Conservation (phyloP, 495 filamentous ascomycete genomes). For the Trichoderma gamsii region DNA sequence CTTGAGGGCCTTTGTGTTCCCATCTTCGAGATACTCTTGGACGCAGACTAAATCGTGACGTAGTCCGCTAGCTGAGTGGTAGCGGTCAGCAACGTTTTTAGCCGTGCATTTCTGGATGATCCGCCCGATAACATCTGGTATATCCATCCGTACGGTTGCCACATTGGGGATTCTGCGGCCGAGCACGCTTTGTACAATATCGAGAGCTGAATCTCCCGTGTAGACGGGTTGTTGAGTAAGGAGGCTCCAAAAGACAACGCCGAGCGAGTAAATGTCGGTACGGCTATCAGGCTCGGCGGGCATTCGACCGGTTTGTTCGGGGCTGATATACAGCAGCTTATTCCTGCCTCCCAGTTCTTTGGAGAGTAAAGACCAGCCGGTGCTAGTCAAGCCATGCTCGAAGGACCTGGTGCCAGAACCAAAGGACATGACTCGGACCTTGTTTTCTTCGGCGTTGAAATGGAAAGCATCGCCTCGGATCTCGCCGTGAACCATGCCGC, state of each 20-base stretch:
- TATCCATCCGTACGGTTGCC: conserved; percentile 65
- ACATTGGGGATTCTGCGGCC: conserved; percentile 67
- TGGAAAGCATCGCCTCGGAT: conserved; percentile 84
- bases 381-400: conserved; percentile 77
- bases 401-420: conserved; percentile 79
- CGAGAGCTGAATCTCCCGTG: conserved; percentile 68
- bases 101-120: conserved; percentile 88
- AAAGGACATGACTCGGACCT: conserved; percentile 74
- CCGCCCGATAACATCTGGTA: conserved; percentile 70
- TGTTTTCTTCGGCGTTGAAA: conserved; percentile 58
- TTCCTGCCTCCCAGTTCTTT: conserved; percentile 74
- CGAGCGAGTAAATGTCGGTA: conserved; percentile 85
- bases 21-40: conserved; percentile 63
- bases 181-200: conserved; percentile 82
- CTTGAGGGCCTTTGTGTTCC: conserved; percentile 61
- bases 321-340: conserved; percentile 81
- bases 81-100: conserved; percentile 75
- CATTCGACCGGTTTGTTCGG: conserved; percentile 87
- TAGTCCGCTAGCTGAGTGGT: conserved; percentile 75
- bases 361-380: conserved; percentile 75
- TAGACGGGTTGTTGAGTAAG: conserved; percentile 73
- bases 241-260: conserved; percentile 80
- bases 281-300: conserved; percentile 81
- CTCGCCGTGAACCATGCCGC: conserved; percentile 79
- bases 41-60: conserved; percentile 68